phyloP scores from a whole-genome alignment of 345 rosid genomes.

The Euphorbia pulcherrima region DNA sequence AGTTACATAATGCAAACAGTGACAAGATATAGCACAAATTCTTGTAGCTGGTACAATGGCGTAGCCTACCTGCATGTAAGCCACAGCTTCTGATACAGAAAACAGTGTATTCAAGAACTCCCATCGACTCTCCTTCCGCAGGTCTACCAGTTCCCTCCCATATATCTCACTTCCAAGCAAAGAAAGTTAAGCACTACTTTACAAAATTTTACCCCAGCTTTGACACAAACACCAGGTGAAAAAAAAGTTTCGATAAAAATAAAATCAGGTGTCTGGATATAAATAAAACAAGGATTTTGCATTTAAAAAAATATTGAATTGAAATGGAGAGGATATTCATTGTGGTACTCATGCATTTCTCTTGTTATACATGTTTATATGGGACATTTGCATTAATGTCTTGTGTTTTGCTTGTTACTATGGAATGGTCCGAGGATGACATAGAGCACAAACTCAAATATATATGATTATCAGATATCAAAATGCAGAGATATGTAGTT shows the following conservation, averaged over 20 bases:
- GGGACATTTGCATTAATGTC: background rate
- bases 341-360: background rate
- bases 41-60: background rate
- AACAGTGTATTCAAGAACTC: conserved; percentile 87
- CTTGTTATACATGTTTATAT: background rate
- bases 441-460: background rate
- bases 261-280: background rate
- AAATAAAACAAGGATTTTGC: background rate
- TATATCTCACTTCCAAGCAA: conserved; percentile 76
- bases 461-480: conserved; percentile 5
- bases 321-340: background rate
- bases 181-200: conserved; percentile 37
- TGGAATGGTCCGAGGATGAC: background rate
- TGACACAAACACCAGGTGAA: conserved; percentile 20
- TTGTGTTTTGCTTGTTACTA: background rate
- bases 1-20: background rate
- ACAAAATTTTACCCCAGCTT: conserved; percentile 28
- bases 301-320: background rate
- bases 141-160: conserved; percentile 89
- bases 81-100: conserved; percentile 95
- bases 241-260: conserved; percentile 5
- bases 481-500: conserved; percentile 8
- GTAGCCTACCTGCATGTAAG: conserved; percentile 72
- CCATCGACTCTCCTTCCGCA: conserved; percentile 88
- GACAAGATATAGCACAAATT: background rate